Conservation (phyloP, 2,329 filamentous ascomycete genomes). For the Cladosporium sp. region DNA sequence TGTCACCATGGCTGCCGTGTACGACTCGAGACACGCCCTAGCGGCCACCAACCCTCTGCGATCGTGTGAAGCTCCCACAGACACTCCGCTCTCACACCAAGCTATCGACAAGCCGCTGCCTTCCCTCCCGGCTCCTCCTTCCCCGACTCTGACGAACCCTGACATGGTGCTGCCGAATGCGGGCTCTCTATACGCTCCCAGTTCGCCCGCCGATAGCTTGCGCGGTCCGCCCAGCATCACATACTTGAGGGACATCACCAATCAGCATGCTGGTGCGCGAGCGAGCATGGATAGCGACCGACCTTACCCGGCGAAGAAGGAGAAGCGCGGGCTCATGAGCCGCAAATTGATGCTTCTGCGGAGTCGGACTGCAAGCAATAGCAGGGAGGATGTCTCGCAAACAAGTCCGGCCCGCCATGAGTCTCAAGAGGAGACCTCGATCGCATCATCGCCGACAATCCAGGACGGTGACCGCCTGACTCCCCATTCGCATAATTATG, state of each 20-base stretch:
- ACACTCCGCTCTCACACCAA: conserved; percentile 1
- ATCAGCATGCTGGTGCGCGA: conserved; percentile 11
- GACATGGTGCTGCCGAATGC: conserved; percentile 84
- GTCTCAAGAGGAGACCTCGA: background rate
- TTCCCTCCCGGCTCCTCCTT: conserved; percentile 56
- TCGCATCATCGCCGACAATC: conserved; percentile 34
- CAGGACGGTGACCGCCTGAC: conserved; percentile 33
- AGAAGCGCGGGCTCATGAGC: conserved; percentile 34
- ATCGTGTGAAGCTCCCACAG: background rate
- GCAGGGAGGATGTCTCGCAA: conserved; percentile 2
- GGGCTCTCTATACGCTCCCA: conserved; percentile 31
- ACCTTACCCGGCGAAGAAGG: conserved; percentile 23
- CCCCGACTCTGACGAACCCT: conserved; percentile 86
- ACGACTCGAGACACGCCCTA: conserved; percentile 1
- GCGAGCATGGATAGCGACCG: conserved; percentile 14
- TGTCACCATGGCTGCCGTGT: conserved; percentile 7
- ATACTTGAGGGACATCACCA: conserved; percentile 28
- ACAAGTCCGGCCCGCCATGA: conserved; percentile 18
- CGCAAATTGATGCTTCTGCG: conserved; percentile 36
- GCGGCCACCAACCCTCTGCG: background rate
- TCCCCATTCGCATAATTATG: conserved; percentile 21
- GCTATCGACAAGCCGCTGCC: conserved; percentile 14
- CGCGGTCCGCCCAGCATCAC: conserved; percentile 32
- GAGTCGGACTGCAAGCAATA: conserved; percentile 29
- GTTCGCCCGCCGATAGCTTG: conserved; percentile 24